phyloP scores from a whole-genome alignment of 2,329 filamentous ascomycete genomes.

The Coleophoma cylindrospora region DNA sequence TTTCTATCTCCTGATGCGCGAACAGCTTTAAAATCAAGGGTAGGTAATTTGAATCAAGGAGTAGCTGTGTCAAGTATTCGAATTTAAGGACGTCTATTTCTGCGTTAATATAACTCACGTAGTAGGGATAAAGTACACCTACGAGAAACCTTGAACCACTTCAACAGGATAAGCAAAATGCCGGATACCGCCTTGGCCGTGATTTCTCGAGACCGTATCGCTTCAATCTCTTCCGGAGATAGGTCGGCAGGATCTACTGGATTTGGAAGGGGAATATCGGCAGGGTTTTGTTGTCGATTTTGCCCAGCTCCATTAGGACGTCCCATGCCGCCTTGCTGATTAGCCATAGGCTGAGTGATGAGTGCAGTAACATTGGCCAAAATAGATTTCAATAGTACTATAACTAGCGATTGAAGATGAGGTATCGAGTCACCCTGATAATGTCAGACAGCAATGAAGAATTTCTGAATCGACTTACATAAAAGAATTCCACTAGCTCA shows the following conservation, averaged over 20 bases:
- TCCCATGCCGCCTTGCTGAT: constrained; percentile 14
- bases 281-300: constrained; percentile 21
- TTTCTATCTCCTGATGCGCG: constrained; percentile 89
- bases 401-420: constrained; percentile 85
- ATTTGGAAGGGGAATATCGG: constrained; percentile 19
- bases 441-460: constrained; percentile 22
- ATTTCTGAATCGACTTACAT: constrained; percentile 54
- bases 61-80: constrained; percentile 88
- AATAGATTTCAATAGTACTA: constrained; percentile 86
- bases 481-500: constrained; percentile 74
- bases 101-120: constrained; percentile 10
- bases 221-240: constrained; percentile 73
- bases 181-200: constrained; percentile 89
- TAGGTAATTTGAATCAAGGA: constrained; percentile 93
- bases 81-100: constrained; percentile 81
- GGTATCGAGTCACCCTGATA: constrained; percentile 68
- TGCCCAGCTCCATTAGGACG: constrained; percentile 15
- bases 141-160: constrained; percentile 97
- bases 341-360: constrained; percentile 50
- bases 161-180: constrained; percentile 78
- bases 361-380: constrained; percentile 84
- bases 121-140: constrained; percentile 30
- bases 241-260: constrained; percentile 33
- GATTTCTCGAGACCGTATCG: constrained; percentile 77
- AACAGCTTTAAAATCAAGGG: constrained; percentile 90